Evolutionary conservation across 2,329 filamentous ascomycete genomes (phyloP), one percentile per base, ranked within the genome.

Genomic region (Botrytis squamosa): DNA sequence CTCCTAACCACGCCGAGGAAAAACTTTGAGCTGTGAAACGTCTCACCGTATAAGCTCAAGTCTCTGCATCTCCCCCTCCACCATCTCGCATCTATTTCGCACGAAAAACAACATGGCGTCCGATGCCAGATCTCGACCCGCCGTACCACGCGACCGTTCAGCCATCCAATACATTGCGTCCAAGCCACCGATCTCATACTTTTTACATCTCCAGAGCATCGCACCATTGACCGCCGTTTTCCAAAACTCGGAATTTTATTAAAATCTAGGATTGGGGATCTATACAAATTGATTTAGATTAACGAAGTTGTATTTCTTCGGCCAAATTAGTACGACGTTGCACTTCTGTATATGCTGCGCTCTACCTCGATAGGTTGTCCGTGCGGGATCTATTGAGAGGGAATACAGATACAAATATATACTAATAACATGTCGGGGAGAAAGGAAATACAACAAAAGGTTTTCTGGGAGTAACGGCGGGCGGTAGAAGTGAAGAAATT

Each of bases 41-140:
- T 68, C 65, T 33, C 46, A 68, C 65, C 4, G 38, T 40, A 20
- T 4, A 14, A 20, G 10, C 25, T n/a, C 14, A 9, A 42, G 8
- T 29, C 36, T 63, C 60, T 63, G 22, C 60, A 42, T 63, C 38
- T 63, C 16, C 25, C 10, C 33, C 46, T 55, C 65, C 65, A 55
- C 46, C 46, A 68, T 68, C 65, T 68, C 49, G 49, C 29, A 68
- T 68, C 36, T 16, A 40, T 40, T 25, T 68, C 25, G 38, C 46
- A 68, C 65, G 38, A 68, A 22, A 42, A 29, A 55, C 2, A 46
- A 65, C 49, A 57, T 57, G 49, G 65, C 49, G 16, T 57, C 65
- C 36, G 65, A 68, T 68, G 49, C 65, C 65, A 67, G 65, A 67
- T 67, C 65, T 67, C 33, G 65, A 67, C 65, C 46, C 42, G 63